Conservation (phyloP, 179 eudicot species). For the Beta macrorhiza region DNA sequence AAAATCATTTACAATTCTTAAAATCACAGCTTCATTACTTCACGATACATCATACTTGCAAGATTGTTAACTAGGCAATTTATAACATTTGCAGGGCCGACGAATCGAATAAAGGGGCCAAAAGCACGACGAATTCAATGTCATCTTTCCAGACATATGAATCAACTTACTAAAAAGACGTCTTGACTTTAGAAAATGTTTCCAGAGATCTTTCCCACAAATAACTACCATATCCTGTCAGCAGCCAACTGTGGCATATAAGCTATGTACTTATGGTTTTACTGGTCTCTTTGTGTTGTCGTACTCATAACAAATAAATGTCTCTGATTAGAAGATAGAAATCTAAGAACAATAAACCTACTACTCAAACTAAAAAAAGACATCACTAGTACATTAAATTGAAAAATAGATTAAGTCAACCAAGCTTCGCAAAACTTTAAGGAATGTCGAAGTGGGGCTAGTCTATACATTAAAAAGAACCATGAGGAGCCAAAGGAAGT, state of each 20-base stretch:
- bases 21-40: background rate
- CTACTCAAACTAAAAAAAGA: too few relatives aligned
- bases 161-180: background rate
- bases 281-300: background rate
- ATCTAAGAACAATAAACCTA: background rate
- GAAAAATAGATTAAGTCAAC: too few relatives aligned
- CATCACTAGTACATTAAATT: too few relatives aligned
- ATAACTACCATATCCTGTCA: background rate
- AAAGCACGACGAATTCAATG: background rate
- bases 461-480: background rate
- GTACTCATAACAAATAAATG: too few relatives aligned
- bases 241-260: background rate
- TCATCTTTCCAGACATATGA: background rate
- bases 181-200: background rate
- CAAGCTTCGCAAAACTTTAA: too few relatives aligned
- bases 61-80: background rate
- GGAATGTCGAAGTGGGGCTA: background rate
- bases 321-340: too few relatives aligned
- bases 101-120: background rate
- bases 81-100: background rate
- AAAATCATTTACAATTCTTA: background rate
- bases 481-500: background rate
- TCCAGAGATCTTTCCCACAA: background rate
- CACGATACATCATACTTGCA: background rate
- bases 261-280: background rate